Conservation (phyloP, 192 early-diverging fungal species). For the Funneliformis geosporum region DNA sequence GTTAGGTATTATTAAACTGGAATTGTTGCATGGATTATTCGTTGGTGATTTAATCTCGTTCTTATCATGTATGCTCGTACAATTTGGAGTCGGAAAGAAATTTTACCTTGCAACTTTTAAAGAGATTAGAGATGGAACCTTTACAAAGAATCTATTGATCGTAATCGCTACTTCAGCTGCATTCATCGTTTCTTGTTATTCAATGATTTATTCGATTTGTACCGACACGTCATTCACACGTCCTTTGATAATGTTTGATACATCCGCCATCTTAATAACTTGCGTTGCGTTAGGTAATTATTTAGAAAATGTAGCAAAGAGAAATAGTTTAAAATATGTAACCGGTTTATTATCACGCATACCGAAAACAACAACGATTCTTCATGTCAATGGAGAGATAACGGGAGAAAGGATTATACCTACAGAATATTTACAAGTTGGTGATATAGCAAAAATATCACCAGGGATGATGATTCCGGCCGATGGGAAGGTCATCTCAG, state of each 20-base stretch:
- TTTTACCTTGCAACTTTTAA: slow-evolving; percentile 81
- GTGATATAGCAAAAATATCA: slow-evolving; percentile 83
- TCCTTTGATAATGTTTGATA: slow-evolving; percentile 92
- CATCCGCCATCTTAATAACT: slow-evolving; percentile 83
- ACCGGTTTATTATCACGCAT: slow-evolving; percentile 83
- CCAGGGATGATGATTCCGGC: slow-evolving; percentile 93
- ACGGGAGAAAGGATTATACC: slow-evolving; percentile 71
- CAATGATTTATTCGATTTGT: slow-evolving; percentile 70
- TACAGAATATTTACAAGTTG: slow-evolving; percentile 79
- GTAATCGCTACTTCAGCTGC: slow-evolving; percentile 80
- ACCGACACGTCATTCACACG: slow-evolving; percentile 44
- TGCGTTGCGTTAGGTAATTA: slow-evolving; percentile 91
- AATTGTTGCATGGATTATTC: slow-evolving; percentile 63
- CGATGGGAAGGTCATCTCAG: slow-evolving; percentile 79
- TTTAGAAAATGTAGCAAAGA: slow-evolving; percentile 93
- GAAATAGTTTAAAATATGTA: slow-evolving; percentile 83
- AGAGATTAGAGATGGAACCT: slow-evolving; percentile 73
- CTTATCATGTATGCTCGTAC: slow-evolving; percentile 83
- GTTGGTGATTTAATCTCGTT: slow-evolving; percentile 67
- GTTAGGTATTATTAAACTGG: slow-evolving; percentile 33
- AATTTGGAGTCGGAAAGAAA: slow-evolving; percentile 81
- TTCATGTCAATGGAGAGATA: slow-evolving; percentile 48
- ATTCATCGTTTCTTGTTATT: slow-evolving; percentile 77
- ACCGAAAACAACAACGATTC: slow-evolving; percentile 70
- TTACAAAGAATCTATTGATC: slow-evolving; percentile 95